These are phyloP conservation scores for Trichoderma semiorbis DNA, from an alignment of 2,329 filamentous ascomycete species.

Conservation along the genomic window DNA sequence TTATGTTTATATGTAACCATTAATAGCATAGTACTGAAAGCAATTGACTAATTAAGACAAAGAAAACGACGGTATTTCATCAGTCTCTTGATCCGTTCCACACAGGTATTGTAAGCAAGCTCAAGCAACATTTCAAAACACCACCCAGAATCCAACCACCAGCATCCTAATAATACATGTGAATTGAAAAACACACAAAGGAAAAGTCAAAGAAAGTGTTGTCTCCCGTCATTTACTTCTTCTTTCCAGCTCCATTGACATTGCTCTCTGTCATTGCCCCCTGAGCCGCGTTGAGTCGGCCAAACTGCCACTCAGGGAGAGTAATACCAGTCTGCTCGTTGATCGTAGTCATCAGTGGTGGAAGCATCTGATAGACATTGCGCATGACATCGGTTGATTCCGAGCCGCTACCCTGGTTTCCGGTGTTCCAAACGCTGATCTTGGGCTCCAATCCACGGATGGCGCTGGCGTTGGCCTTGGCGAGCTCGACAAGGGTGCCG, in stretches of 20 bases:
- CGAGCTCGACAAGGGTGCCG: slow-evolving; percentile 72
- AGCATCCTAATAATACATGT: neutral
- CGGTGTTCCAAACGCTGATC: slow-evolving; percentile 87
- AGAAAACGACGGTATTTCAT: neutral
- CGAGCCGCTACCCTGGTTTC: slow-evolving; percentile 38
- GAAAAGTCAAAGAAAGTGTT: neutral
- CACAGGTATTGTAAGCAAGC: neutral
- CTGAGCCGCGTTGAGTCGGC: slow-evolving; percentile 38
- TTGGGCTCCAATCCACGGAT: slow-evolving; percentile 78
- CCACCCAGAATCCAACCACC: neutral
- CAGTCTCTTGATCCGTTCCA: neutral
- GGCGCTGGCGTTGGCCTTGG: slow-evolving; percentile 72
- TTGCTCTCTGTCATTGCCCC: slow-evolving; percentile 30
- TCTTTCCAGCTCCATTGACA: slow-evolving; percentile 9
- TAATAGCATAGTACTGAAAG: neutral
- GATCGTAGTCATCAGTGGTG: slow-evolving; percentile 78
- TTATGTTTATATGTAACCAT: neutral
- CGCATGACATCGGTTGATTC: slow-evolving; percentile 61
- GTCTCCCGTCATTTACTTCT: neutral
- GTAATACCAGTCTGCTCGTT: slow-evolving; percentile 84
- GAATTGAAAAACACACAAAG: neutral
- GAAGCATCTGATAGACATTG: slow-evolving; percentile 80
- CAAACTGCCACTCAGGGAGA: slow-evolving; percentile 73
- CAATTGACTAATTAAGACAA: neutral
- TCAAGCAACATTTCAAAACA: neutral